Base-by-base conservation (phyloP, 768 basidiomycete genomes). In the Pleurotus platypus region DNA sequence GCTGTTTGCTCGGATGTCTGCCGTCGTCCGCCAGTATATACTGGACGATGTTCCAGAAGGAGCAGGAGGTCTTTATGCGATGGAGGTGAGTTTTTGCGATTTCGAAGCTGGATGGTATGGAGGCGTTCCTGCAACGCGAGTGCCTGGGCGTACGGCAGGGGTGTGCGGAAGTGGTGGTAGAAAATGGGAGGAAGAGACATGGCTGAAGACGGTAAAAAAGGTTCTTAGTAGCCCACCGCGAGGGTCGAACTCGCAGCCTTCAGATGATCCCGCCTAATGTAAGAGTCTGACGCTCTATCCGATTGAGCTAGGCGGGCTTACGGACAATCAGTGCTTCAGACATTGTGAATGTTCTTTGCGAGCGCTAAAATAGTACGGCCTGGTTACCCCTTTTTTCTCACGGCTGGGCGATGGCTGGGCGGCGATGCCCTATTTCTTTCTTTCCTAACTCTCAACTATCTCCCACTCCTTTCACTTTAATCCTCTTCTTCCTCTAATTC, bases 11-110 rank as follows among this genome's bases (percentile, higher is more conserved):
- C 74, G 49, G 83, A 78, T 22, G 79, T 80, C 70, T 97, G 94
- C 13, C 97, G 81, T 20, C 95, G 84, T n/a, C 97, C 97, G 6
- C 89, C 80, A 2, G 97, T 98, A 74, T 92, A 99, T 3, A 97
- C 95, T 4, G 97, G 97, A 8, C 87, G 81, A 62, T 99, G 97
- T 70, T 99, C 82, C 24, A 94, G 80, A 39, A 96, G 76, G 18
- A 96, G 81, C 13, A 94, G 77, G 54, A 92, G 63, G 64, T 92
- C 89, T 58, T 76, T 76, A 61, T 82, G 79, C 7, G 70, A 62
- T 9, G 69, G 63, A n/a, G 35, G 46, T 22, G 15, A n/a, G 0
- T 66, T 64, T 27, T 63, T 68, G 16, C 83, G 82, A 6, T 78
- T 74, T 3, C 69, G 58, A 3, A 90, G 76, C 69, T 92, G 91